phyloP scores from a whole-genome alignment of 192 early-diverging fungal species.

The Paraglomus occultum region DNA sequence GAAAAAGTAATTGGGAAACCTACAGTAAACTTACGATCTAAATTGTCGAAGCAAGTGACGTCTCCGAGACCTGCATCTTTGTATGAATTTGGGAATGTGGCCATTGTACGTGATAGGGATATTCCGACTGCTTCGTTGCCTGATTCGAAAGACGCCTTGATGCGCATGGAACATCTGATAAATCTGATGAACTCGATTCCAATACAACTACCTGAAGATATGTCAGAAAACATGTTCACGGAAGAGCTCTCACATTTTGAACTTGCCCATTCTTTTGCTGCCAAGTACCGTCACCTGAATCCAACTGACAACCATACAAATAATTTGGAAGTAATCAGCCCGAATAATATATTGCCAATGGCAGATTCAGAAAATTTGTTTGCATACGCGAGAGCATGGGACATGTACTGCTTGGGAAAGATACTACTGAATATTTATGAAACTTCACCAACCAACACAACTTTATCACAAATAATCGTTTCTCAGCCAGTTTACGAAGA shows the following conservation, averaged over 20 bases:
- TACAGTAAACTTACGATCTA: constrained; percentile 19
- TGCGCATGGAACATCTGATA: constrained; percentile 34
- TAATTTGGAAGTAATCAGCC: not conserved
- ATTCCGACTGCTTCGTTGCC: constrained; percentile 7
- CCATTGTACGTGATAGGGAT: constrained; percentile 3
- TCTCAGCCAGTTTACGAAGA: not conserved
- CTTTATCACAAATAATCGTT: constrained; percentile 15
- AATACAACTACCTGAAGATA: constrained; percentile 44
- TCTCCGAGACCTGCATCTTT: constrained; percentile 21
- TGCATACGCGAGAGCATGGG: constrained; percentile 49
- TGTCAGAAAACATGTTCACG: constrained; percentile 43
- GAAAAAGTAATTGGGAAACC: constrained; percentile 26
- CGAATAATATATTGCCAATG: not conserved
- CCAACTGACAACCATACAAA: constrained; percentile 16
- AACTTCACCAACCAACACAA: constrained; percentile 28
- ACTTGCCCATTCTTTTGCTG: constrained; percentile 45
- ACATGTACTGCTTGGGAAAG: constrained; percentile 50
- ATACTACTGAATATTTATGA: constrained; percentile 49
- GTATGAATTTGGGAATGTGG: constrained; percentile 27
- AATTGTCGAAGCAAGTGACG: constrained; percentile 29
- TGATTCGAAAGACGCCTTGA: constrained; percentile 36
- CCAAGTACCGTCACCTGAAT: constrained; percentile 46
- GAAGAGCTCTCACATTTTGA: constrained; percentile 55
- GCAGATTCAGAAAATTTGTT: constrained; percentile 30
- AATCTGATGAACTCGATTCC: constrained; percentile 47